Base-by-base conservation (phyloP, 169 alveolate species). In the Cyclospora cayetanensis region DNA sequence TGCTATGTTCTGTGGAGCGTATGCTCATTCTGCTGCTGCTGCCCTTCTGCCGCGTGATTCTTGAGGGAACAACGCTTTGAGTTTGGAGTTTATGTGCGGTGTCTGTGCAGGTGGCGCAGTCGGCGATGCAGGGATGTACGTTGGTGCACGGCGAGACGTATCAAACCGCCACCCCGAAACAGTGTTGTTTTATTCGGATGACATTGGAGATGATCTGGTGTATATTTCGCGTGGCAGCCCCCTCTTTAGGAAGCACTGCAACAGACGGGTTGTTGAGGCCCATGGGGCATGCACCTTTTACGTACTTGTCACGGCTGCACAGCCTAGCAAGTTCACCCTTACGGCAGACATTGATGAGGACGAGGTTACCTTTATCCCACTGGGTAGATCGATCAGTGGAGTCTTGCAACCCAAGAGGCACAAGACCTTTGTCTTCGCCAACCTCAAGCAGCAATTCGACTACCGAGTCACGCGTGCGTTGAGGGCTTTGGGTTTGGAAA, bases 71-170 rank as follows among this genome's bases (percentile, higher is more conserved):
- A n/a, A n/a, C 60, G 15, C 60, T 46, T 43, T 5, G 2, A n/a
- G 63, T 9, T 1, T 37, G 37, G 1, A 35, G 22, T 37, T 20
- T 37, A 25, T 4, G 46, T 39, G 50, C 42, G 63, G 66, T 76
- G 68, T 76, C 9, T 42, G 2, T 76, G 18, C 70, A 79, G 89
- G 37, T 27, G 76, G 35, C 2, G 87, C 74, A 20, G 65, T 87
- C 18, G 92, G 92, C 1, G 87, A 68, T n/a, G 92, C 87, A 0
- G 92, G 52, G 12, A 29, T 87, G 27, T 87, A 63, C 35, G 86
- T 87, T n/a, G 68, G 74, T 4, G 39, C 55, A 1, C 11, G 9
- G 0, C 86, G 92, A 1, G 50, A n/a, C 12, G 82, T 87, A 1
- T 29, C 80, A 4, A 18, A 50, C 2, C 37, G n/a, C 0, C 37